These are phyloP conservation scores for Cystobasidiopsis lactophilus DNA, from an alignment of 768 basidiomycete genomes.

Conservation along the genomic window DNA sequence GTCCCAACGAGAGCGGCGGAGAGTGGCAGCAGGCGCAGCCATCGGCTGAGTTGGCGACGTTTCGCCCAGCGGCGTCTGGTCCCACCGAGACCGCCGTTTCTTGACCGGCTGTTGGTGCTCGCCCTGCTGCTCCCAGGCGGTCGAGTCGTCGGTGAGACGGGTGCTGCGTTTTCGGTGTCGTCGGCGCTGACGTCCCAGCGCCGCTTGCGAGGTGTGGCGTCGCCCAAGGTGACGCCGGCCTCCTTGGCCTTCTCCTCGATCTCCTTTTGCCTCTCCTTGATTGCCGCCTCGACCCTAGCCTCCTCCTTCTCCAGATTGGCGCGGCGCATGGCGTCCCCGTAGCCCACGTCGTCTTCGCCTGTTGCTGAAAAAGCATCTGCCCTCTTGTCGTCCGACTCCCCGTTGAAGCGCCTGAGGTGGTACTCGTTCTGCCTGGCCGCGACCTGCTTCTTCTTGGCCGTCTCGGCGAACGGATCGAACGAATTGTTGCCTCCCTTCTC, in stretches of 20 bases:
- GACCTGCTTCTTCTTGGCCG: slow-evolving; percentile 78
- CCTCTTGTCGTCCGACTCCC: slow-evolving; percentile 44
- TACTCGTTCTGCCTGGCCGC: slow-evolving; percentile 85
- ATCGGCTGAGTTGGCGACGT: slow-evolving; percentile 14
- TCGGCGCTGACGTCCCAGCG: slow-evolving; percentile 52
- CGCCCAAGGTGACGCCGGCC: slow-evolving; percentile 43
- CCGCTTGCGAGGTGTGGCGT: slow-evolving; percentile 42
- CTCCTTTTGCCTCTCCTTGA: slow-evolving; percentile 67
- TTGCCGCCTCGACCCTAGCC: slow-evolving; percentile 36
- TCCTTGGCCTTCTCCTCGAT: slow-evolving; percentile 57
- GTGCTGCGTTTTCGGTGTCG: slow-evolving; percentile 4
- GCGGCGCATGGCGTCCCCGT: slow-evolving; percentile 88
- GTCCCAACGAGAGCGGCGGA: slow-evolving; percentile 90
- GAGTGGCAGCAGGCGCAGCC: slow-evolving; percentile 33
- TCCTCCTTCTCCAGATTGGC: slow-evolving; percentile 85
- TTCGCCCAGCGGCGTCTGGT: slow-evolving; percentile 53
- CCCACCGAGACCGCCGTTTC: slow-evolving; percentile 90
- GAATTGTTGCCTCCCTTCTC: slow-evolving; percentile 51
- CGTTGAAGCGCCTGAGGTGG: slow-evolving; percentile 70
- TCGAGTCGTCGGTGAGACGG: not conserved
- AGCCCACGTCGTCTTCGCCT: slow-evolving; percentile 36
- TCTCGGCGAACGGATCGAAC: slow-evolving; percentile 41
- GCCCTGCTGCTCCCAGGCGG: slow-evolving; percentile 8
- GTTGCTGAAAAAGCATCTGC: slow-evolving; percentile 30
- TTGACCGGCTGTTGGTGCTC: slow-evolving; percentile 43